Base-by-base conservation (phyloP, 306 rosid genomes). In the Acmispon strigosus region DNA sequence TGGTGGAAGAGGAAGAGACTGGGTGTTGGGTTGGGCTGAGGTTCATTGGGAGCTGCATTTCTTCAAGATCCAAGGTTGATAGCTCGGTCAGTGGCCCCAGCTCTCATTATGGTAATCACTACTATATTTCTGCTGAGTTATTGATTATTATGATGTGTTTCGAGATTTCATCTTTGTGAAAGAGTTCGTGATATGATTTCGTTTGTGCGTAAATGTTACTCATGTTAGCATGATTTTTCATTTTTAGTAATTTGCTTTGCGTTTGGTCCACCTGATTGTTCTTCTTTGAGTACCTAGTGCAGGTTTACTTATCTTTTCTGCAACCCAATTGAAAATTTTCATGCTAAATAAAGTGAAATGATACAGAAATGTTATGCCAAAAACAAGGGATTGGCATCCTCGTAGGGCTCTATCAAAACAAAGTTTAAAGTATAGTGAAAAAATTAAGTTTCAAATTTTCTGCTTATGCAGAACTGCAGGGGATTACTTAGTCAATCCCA, bases 41-140 rank as follows among this genome's bases (percentile, higher is more conserved):
- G 82, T 79, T 88, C 55, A 72, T 93, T 78, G 88, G 94, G 6
- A 83, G 93, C 91, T 93, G 98, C 96, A 90, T 93, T 83, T 93
- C 94, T 80, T 87, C 98, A 77, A 90, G 98, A 93, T 90, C 98
- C 90, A 93, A 93, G 84, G 97, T 93, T 77, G 97, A 93, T 83
- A 88, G 78, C 79, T 90, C 98, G 51, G 79, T 82, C 13, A 90
- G 94, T 79, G 98, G 96, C 56, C 81, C 87, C 79, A 85, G 93
- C 77, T 64, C 88, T 85, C 86, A 85, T 85, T 85, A 80, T 82
- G 97, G 98, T 93, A 88, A 80, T 62, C 61, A 70, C 54, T 72
- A n/a, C n/a, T n/a, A n/a, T 27, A 9, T 64, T 78, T 77, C 67
- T 37, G 39, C 5, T 48, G 17, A 70, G 12, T 48, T 71, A 10